Base-by-base conservation (phyloP, 345 rosid species). In the Populus ilicifolia region DNA sequence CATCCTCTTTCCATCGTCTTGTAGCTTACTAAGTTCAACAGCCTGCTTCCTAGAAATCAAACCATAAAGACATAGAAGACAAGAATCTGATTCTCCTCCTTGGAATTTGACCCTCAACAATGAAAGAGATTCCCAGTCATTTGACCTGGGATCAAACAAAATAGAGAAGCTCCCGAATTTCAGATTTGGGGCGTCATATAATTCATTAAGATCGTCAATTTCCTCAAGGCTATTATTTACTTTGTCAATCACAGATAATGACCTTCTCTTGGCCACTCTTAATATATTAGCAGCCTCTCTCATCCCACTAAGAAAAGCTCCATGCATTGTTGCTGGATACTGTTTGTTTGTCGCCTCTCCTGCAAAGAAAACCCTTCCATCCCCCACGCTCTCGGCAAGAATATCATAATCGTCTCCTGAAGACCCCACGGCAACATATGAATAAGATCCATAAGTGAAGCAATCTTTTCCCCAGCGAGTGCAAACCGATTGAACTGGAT, bases 261-360 rank as follows among this genome's bases (percentile, higher is more conserved):
- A 77, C 80, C 97, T 88, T 84, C 88, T 88, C 83, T 86, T 91
- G 35, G 94, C 87, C 73, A 89, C 91, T 79, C 97, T 89, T 73
- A 89, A 87, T 35, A 92, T 92, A 76, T 89, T 91, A 46, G 98
- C 97, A 10, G 98, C 98, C 84, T 96, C 98, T 78, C 98, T 92
- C 99, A 96, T 94, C 65, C 99, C 97, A 64, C 99, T 96, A 35
- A 96, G 83, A 82, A 96, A 91, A 16, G 98, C 99, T 79, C 98
- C 95, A 65, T 96, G 98, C 99, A 96, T 96, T 67, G 98, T 94
- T 20, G 99, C 99, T 14, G 97, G 97, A 82, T 96, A 91, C 66
- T 96, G 97, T 81, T 86, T 92, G 77, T 92, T 96, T 10, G 99
- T 94, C 12, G 99, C 99, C 86, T 96, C 98, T 44, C 98, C 97